A percentile compares a stretch with the other conserved stretches of the same genome.
These are phyloP conservation scores for Pisolithus orientalis DNA, from an alignment of 768 basidiomycete genomes.

Conservation along the genomic window DNA sequence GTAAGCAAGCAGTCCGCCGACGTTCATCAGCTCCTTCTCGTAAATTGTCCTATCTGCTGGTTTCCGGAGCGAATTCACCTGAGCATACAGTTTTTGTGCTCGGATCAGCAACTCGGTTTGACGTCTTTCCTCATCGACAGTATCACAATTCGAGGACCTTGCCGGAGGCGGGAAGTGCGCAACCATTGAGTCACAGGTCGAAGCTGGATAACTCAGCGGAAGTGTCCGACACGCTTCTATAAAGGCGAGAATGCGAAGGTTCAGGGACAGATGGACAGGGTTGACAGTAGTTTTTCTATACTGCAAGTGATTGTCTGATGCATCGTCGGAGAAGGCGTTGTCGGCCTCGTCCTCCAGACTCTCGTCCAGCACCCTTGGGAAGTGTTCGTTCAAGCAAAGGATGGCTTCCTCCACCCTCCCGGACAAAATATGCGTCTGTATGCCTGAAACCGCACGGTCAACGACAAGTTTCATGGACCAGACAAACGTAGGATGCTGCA, in stretches of 20 bases:
- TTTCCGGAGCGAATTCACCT: slow-evolving; percentile 50
- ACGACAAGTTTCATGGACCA: neutral
- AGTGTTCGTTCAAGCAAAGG: slow-evolving; percentile 59
- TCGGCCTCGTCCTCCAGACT: neutral
- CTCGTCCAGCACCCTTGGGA: slow-evolving; percentile 59
- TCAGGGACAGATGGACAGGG: slow-evolving; percentile 72
- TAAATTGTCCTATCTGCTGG: slow-evolving; percentile 55
- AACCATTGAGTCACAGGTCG: slow-evolving; percentile 5
- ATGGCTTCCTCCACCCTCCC: slow-evolving; percentile 74
- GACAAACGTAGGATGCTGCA: neutral
- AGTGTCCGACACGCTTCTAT: slow-evolving; percentile 77
- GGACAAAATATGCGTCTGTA: slow-evolving; percentile 60
- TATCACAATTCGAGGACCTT: slow-evolving; percentile 7
- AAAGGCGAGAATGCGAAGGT: slow-evolving; percentile 83
- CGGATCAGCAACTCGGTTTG: slow-evolving; percentile 46
- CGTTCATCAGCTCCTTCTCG: slow-evolving; percentile 63
- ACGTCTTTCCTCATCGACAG: slow-evolving; percentile 33
- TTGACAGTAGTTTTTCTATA: slow-evolving; percentile 59
- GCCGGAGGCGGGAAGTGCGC: slow-evolving; percentile 7
- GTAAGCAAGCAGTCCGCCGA: slow-evolving; percentile 80
- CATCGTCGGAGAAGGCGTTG: slow-evolving; percentile 11
- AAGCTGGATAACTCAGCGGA: slow-evolving; percentile 43
- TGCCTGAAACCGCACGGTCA: slow-evolving; percentile 40
- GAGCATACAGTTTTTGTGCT: slow-evolving; percentile 62
- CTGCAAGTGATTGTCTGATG: slow-evolving; percentile 31